These are phyloP conservation scores for Termitomyces sp. DNA, from an alignment of 768 basidiomycete genomes.

Conservation along the genomic window DNA sequence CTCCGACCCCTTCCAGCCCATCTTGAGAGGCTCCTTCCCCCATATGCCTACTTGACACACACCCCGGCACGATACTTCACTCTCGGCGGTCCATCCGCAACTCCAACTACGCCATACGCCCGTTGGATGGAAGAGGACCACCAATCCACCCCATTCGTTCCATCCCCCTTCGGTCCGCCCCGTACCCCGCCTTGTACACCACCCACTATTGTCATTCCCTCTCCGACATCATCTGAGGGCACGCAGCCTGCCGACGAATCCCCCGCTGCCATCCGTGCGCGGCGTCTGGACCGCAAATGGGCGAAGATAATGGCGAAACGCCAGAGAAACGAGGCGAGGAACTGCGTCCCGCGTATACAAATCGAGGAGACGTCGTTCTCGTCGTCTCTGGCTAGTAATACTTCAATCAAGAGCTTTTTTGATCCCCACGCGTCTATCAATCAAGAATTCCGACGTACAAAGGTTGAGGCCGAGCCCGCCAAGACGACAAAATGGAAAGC, in stretches of 20 bases:
- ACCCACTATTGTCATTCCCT: background rate
- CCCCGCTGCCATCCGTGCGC: background rate
- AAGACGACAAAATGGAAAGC: background rate
- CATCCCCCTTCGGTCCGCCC: background rate
- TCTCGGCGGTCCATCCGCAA: background rate
- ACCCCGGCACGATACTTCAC: background rate
- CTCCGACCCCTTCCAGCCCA: background rate
- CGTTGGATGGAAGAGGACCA: background rate
- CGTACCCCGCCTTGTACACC: background rate
- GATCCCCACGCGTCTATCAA: conserved; percentile 2
- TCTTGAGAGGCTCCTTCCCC: background rate
- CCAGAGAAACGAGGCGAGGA: background rate
- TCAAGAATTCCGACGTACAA: background rate
- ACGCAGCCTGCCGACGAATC: background rate
- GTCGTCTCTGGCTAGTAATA: background rate
- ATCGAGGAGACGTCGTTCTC: background rate
- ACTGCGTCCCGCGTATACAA: background rate
- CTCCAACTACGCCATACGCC: background rate
- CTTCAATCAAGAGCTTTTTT: background rate
- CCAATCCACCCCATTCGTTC: background rate
- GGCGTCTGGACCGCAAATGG: background rate
- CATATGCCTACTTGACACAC: background rate
- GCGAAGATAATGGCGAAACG: conserved; percentile 1
- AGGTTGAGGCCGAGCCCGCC: background rate
- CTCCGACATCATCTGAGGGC: conserved; percentile 5